phyloP scores from a whole-genome alignment of 2,329 filamentous ascomycete species.

The Fusarium xyrophilum region DNA sequence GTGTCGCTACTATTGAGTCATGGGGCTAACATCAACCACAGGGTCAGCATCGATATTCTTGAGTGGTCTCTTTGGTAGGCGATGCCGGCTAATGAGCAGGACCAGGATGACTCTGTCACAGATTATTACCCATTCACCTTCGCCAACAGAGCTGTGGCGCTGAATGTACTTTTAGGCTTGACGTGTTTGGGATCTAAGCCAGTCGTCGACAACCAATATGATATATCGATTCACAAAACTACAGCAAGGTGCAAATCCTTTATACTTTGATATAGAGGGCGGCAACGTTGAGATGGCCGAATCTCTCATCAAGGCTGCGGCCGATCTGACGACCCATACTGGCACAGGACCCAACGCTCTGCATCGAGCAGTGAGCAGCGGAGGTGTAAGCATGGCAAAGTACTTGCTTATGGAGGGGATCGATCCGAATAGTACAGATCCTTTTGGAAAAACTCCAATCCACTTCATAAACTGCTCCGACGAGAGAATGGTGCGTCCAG shows the following conservation, averaged over 20 bases:
- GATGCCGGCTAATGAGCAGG: too few relatives aligned
- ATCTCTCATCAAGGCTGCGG: neutral
- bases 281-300: neutral
- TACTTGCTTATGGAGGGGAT: neutral
- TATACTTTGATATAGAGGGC: conserved; percentile 10
- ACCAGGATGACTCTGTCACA: too few relatives aligned
- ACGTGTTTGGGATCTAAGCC: accelerated
- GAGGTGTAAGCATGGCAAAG: neutral
- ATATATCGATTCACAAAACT: neutral
- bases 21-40: neutral
- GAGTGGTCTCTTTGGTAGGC: neutral
- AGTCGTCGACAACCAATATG: neutral
- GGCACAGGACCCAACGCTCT: conserved; percentile 2
- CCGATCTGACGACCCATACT: neutral
- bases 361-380: neutral
- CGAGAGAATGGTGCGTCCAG: accelerated
- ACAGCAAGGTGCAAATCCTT: conserved; percentile 7
- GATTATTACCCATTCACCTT: neutral
- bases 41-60: neutral
- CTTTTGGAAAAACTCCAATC: neutral
- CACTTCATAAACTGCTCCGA: neutral
- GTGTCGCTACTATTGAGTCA: neutral
- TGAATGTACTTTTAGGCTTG: neutral
- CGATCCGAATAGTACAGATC: neutral
- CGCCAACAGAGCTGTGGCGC: neutral